Conservation (phyloP, 2,329 filamentous ascomycete genomes). For the Colletotrichum tamarilloi region DNA sequence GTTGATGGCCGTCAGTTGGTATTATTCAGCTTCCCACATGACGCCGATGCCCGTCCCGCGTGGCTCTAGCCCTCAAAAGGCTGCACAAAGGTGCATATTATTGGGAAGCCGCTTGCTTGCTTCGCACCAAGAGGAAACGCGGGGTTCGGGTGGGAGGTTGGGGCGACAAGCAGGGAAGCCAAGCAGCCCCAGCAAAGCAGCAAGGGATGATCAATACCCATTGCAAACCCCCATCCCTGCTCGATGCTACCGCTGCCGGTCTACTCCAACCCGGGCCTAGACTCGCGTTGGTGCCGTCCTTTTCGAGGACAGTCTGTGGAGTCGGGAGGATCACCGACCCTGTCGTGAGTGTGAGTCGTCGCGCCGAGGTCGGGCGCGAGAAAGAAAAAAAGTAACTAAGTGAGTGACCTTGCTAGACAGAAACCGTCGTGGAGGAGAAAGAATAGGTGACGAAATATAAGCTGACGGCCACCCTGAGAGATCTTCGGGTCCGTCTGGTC, state of each 20-base stretch:
- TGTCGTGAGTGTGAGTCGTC: conserved; percentile 4
- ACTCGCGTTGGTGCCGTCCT: conserved; percentile 13
- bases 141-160: conserved; percentile 23
- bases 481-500: not conserved
- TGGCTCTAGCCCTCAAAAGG: conserved; percentile 1
- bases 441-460: conserved; percentile 27
- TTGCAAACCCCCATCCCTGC: conserved; percentile 4
- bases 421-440: not conserved
- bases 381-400: not conserved
- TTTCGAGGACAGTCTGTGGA: conserved; percentile 7
- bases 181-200: not conserved
- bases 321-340: conserved; percentile 28
- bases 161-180: not conserved
- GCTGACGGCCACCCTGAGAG: conserved; percentile 18
- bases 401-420: not conserved
- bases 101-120: conserved; percentile 1
- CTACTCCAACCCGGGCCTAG: conserved; percentile 1
- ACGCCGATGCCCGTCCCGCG: not conserved
- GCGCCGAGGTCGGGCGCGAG: conserved; percentile 14
- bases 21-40: conserved; percentile 4
- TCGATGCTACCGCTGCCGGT: conserved; percentile 2
- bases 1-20: not conserved
- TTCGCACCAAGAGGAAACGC: conserved; percentile 17
- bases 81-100: not conserved
- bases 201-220: conserved; percentile 13